A percentile compares a stretch with the other conserved stretches of the same genome.
Conservation (phyloP, 495 filamentous ascomycete species). For the Penicillium cinerascens region DNA sequence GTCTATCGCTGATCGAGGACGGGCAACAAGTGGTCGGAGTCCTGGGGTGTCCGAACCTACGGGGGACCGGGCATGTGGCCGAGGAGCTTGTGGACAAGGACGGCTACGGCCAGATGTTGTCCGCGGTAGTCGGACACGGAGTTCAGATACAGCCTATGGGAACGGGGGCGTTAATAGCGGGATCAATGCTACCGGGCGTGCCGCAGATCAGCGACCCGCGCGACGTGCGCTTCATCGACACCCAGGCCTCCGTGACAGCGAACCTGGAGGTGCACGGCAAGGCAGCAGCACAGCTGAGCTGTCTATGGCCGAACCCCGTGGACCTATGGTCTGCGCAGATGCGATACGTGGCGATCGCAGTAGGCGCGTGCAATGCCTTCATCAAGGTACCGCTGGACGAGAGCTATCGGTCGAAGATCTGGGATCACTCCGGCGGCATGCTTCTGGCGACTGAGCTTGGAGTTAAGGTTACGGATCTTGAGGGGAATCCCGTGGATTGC, state of each 20-base stretch:
- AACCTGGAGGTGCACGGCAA: slow-evolving; percentile 41
- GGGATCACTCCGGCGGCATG: slow-evolving; percentile 72
- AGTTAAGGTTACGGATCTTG: slow-evolving; percentile 58
- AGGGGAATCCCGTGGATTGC: slow-evolving; percentile 44
- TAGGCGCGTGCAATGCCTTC: slow-evolving; percentile 57
- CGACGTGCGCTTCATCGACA: slow-evolving; percentile 50
- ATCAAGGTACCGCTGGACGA: slow-evolving; percentile 58
- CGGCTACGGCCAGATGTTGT: slow-evolving; percentile 54
- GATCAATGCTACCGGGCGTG: slow-evolving; percentile 32
- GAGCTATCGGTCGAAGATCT: slow-evolving; percentile 57
- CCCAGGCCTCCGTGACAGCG: slow-evolving; percentile 36
- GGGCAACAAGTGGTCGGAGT: slow-evolving; percentile 48
- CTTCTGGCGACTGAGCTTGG: slow-evolving; percentile 64
- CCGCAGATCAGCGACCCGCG: slow-evolving; percentile 27
- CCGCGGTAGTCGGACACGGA: slow-evolving; percentile 54
- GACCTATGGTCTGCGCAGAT: slow-evolving; percentile 63
- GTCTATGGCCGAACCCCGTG: slow-evolving; percentile 46
- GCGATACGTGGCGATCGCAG: slow-evolving; percentile 59
- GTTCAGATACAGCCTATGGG: slow-evolving; percentile 49
- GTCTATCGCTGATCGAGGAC: slow-evolving; percentile 52
- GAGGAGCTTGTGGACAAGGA: slow-evolving; percentile 48
- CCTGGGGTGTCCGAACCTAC: slow-evolving; percentile 56
- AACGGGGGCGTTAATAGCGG: slow-evolving; percentile 29
- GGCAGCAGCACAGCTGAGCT: slow-evolving; percentile 45
- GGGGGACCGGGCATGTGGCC: slow-evolving; percentile 32